Evolutionary conservation across 2,329 filamentous ascomycete species (phyloP), one percentile per base, ranked within the genome.

Genomic region (Pyrenophora teres): DNA sequence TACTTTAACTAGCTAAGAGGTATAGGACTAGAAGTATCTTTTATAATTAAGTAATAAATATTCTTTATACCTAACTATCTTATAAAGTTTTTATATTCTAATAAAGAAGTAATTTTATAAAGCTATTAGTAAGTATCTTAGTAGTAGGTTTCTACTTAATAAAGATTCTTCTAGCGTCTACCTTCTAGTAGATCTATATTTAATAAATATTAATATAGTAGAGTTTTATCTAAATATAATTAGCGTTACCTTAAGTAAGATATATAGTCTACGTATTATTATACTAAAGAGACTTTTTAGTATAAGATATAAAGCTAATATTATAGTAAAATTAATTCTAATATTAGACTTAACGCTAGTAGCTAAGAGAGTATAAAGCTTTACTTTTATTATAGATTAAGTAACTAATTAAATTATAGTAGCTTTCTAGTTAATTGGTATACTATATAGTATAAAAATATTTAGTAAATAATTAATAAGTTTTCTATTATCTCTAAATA

Each of bases 221-320:
- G 31, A 41, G 40, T 27, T 43, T 43, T 3, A 27, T 43, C 13
- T 43, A 15, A n/a, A 43, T 43, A 2, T 30, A 30, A 33, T 43
- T 30, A 21, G 40, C 27, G 30, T 43, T 10, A 16, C 39, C 39
- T 41, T 41, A 6, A 3, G 30, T 21, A n/a, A 41, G 39, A 21
- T 21, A 21, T 41, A 43, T 27, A 43, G 40, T 43, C 40, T 43
- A 21, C 33, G 40, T 27, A 10, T 43, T 43, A 27, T 43, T 15
- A 43, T 27, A 43, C 40, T 16, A 43, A 21, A 43, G 40, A 43
- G 40, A 3, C 19, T 19, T 19, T 5, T 19, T 19, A 5, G 19
- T 19, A 5, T 19, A 5, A 19, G 5, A 5, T 27, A 16, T 43
- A n/a, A 43, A 43, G 40, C 40, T 27, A 43, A 43, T 43, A 21